phyloP scores from a whole-genome alignment of 129 eudicot genomes.

The Saposhnikovia divaricata region DNA sequence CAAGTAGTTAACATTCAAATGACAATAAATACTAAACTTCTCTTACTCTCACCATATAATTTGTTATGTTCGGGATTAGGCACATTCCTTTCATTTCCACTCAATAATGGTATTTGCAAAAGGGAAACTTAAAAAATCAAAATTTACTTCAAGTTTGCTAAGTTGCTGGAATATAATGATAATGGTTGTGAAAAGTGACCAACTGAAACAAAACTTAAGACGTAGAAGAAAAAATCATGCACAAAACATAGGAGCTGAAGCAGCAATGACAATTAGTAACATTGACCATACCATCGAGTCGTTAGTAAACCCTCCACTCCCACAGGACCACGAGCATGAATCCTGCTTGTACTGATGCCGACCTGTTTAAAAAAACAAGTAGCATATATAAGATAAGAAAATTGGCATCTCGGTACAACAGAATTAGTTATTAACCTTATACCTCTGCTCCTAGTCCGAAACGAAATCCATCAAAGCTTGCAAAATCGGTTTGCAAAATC shows the following conservation, averaged over 20 bases:
- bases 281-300: constrained; percentile 61
- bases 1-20: background rate
- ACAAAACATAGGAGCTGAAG: background rate
- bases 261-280: background rate
- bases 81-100: background rate
- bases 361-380: constrained; percentile 42
- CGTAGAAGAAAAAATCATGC: background rate
- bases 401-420: background rate
- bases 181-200: background rate
- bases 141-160: background rate
- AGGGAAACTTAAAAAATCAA: background rate
- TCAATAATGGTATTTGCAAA: background rate
- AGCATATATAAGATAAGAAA: constrained; percentile 2
- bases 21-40: background rate
- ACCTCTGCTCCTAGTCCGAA: constrained; percentile 99
- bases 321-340: constrained; percentile 98
- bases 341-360: constrained; percentile 89
- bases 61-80: background rate
- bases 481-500: no score
- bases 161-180: background rate
- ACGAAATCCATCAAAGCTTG: constrained; percentile 89
- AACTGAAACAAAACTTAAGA: background rate
- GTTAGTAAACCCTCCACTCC: constrained; percentile 96
- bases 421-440: constrained; percentile 5
- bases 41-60: background rate